Evolutionary conservation across 2,329 filamentous ascomycete genomes (phyloP), one percentile per base, ranked within the genome.

Genomic region (Venturia aucupariae): DNA sequence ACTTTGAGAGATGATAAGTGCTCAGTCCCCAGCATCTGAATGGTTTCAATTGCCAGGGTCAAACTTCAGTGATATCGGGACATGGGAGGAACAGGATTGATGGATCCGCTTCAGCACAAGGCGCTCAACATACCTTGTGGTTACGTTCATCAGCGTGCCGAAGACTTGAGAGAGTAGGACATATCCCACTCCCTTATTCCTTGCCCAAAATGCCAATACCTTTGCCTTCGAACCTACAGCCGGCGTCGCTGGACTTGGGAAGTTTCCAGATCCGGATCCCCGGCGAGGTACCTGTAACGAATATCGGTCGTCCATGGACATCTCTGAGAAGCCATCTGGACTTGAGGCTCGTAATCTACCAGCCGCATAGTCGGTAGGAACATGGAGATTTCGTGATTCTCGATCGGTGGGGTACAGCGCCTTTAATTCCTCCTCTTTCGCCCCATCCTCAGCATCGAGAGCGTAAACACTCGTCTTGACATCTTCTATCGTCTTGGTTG

Each of bases 71-170:
- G 11, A 30, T 51, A n/a, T 1, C 22, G 46, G 22, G 24, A 51
- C 39, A 13, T 41, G 13, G 10, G 46, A 27, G 5, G 22, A 48
- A 51, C 46, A 27, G 22, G 13, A 15, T 27, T 27, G 46, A 15
- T 3, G 11, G 22, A 17, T 51, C 22, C 4, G 46, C 22, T 24
- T 22, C 15, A 11, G 13, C 11, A 51, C 22, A 57, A 27, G 5
- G 42, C 35, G 24, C 24, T 1, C 38, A 48, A 62, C 60, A 19
- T 48, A 74, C 24, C 91, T 82, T 0, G 90, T 90, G 48, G 86
- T 86, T 11, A 95, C 84, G 73, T 94, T 95, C 92, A 96, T 96
- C 62, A 90, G 75, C 0, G 88, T 86, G 1, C 88, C 90, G 69
- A 96, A 96, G 42, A 94, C 78, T 74, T 96, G 91, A 0, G 90